Percentiles rank a stretch among this genome's conserved stretches.
Evolutionary conservation across 2,329 filamentous ascomycete species (phyloP).

Genomic region (Penicillium sp.): DNA sequence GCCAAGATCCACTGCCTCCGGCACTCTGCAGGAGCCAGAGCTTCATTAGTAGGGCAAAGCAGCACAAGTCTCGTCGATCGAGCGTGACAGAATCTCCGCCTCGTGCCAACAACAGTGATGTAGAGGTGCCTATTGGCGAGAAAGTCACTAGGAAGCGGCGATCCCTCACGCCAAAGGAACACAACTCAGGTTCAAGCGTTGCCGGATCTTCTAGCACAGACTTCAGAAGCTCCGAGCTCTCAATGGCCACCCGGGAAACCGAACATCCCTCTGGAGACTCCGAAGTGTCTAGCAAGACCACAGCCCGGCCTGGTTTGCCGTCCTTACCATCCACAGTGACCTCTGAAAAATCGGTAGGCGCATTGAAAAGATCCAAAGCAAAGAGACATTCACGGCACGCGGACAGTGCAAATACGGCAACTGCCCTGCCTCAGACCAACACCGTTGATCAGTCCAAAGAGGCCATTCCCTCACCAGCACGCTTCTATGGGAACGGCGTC

Average conservation of each 20-base stretch:
- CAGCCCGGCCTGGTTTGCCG: constrained; percentile 21
- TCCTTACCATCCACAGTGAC: constrained; percentile 30
- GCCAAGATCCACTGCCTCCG: constrained; percentile 57
- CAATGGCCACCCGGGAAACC: constrained; percentile 30
- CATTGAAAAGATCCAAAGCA: constrained; percentile 38
- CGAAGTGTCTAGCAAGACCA: constrained; percentile 19
- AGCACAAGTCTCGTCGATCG: constrained; percentile 25
- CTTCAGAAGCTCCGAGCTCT: constrained; percentile 25
- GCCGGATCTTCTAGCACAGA: constrained; percentile 24
- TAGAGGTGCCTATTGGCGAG: constrained; percentile 59
- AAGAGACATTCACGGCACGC: constrained; percentile 37
- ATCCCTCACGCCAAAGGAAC: constrained; percentile 24
- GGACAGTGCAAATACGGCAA: constrained; percentile 25
- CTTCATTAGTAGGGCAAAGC: constrained; percentile 44
- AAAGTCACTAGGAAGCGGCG: constrained; percentile 42
- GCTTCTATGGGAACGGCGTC: constrained; percentile 15
- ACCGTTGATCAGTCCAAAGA: constrained; percentile 17
- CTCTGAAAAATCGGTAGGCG: constrained; percentile 28
- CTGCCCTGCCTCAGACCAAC: constrained; percentile 20
- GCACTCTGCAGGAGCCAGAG: constrained; percentile 50
- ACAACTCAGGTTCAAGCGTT: constrained; percentile 29
- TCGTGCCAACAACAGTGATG: constrained; percentile 43
- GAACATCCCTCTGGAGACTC: constrained; percentile 25
- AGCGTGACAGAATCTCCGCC: constrained; percentile 18
- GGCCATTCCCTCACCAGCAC: constrained; percentile 8